A percentile compares a stretch with the other conserved stretches of the same genome.
Evolutionary conservation across 768 basidiomycete species (phyloP).

Genomic region (Clitopilus hobsonii): DNA sequence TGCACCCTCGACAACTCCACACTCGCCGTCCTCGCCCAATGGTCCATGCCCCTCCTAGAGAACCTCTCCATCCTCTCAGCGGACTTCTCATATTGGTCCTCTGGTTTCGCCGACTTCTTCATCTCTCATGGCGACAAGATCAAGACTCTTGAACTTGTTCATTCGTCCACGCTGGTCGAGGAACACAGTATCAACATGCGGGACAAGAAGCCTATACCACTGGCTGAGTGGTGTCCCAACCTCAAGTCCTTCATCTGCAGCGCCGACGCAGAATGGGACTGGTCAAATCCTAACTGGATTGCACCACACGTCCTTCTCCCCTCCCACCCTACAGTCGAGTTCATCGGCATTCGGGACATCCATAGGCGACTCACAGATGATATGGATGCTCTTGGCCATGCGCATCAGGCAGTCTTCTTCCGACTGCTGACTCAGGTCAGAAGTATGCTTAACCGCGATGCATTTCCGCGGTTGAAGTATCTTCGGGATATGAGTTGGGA

Average conservation of each 20-base stretch:
- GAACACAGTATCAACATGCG: slow-evolving; percentile 41
- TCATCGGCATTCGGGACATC: slow-evolving; percentile 72
- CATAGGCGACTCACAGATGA: slow-evolving; percentile 56
- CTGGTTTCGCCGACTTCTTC: slow-evolving; percentile 64
- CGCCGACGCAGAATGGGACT: slow-evolving; percentile 79
- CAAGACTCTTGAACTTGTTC: slow-evolving; percentile 66
- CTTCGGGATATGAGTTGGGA: slow-evolving; percentile 62
- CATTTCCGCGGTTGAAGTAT: slow-evolving; percentile 58
- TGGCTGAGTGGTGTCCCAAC: slow-evolving; percentile 69
- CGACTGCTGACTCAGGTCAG: slow-evolving; percentile 61
- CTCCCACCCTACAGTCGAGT: slow-evolving; percentile 51
- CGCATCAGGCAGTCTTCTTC: slow-evolving; percentile 52
- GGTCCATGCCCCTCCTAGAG: slow-evolving; percentile 59
- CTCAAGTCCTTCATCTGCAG: slow-evolving; percentile 67
- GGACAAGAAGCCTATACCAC: slow-evolving; percentile 30
- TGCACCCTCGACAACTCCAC: slow-evolving; percentile 69
- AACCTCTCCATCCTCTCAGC: slow-evolving; percentile 66
- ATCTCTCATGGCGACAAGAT: slow-evolving; percentile 58
- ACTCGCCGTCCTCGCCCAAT: slow-evolving; percentile 59
- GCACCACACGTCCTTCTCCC: slow-evolving; percentile 71
- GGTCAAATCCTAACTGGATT: slow-evolving; percentile 77
- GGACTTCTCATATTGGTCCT: slow-evolving; percentile 66
- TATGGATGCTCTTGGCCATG: slow-evolving; percentile 19
- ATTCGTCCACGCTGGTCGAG: slow-evolving; percentile 61
- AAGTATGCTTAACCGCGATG: slow-evolving; percentile 48